Evolutionary conservation across 257 asterid genomes (phyloP).

Genomic region (Fraxinus americana): DNA sequence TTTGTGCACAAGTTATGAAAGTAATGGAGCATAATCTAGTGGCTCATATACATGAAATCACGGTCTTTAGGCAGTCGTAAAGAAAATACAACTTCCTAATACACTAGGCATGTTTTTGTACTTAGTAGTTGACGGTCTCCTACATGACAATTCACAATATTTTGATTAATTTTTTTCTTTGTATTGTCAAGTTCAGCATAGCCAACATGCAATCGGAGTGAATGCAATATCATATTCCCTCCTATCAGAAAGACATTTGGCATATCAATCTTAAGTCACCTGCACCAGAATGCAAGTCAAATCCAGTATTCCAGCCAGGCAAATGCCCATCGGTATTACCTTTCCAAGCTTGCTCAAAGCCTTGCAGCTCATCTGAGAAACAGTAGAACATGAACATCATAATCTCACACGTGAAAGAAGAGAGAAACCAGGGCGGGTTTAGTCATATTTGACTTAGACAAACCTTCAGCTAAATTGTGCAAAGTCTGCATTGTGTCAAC

Average conservation of each 20-base stretch:
- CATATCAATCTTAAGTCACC: conserved; percentile 30
- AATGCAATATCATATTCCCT: background rate
- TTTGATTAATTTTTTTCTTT: background rate
- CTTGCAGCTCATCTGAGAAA: conserved; percentile 62
- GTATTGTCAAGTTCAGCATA: background rate
- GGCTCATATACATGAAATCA: background rate
- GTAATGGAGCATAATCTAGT: background rate
- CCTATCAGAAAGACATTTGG: background rate
- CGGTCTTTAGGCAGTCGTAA: background rate
- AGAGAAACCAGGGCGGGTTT: background rate
- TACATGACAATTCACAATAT: background rate
- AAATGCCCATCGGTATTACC: conserved; percentile 41
- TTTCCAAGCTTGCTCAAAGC: conserved; percentile 75
- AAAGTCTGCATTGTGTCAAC: conserved; percentile 69
- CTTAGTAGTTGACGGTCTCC: background rate
- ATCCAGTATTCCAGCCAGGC: conserved; percentile 38
- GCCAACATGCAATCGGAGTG: background rate
- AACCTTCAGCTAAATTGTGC: conserved; percentile 83
- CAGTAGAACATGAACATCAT: conserved; percentile 16
- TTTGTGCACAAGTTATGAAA: background rate
- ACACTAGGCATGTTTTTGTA: background rate
- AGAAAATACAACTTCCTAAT: background rate
- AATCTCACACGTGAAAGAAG: background rate
- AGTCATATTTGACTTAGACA: conserved; percentile 17
- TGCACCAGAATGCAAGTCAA: conserved; percentile 27